Evolutionary conservation across 192 early-diverging fungal species (phyloP), one percentile per base, ranked within the genome.

Genomic region (Dispira simplex): DNA sequence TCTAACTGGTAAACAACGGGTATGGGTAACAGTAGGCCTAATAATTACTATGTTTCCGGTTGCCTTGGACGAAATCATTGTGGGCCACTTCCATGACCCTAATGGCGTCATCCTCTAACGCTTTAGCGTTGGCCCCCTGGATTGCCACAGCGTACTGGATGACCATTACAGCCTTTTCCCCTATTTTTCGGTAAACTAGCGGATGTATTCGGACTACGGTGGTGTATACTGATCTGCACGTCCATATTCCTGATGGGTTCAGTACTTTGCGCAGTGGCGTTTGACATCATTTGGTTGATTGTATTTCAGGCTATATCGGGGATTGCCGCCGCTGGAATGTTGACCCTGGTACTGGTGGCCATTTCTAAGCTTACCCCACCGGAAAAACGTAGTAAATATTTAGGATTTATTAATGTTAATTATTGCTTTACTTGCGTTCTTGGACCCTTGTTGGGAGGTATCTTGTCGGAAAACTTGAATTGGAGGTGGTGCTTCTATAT

Each of bases 401-500:
- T 90, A 73, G 85, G 83, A n/a, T 71, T 88, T 12, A 55, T 89
- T 27, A 83, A 81, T 46, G 77, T 81, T 21, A 75, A 88, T 43
- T 90, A 87, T 71, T 85, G 84, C 3, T 64, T 89, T 32, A 77
- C 87, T 14, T 82, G 81, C 2, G 81, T 89, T 5, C 68, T 89
- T 43, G 91, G 88, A 0, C 91, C 91, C 13, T 67, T 94, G 11
- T 63, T 89, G 0, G 91, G 91, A 26, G 91, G 91, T 9, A 67
- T 80, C 10, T 86, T 94, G 48, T 75, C 84, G 0, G 91, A 93
- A 64, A 57, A 70, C 66, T 66, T 67, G 64, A 77, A 71, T 13
- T 86, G 85, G 85, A 75, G 85, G 32, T 87, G 86, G 81, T 87
- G 80, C 32, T 91, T 91, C 59, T 94, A 79, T 73, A 82, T 90